Percentiles rank a stretch among this genome's conserved stretches.
Conservation (phyloP, 805 yeast genomes). For the Cyberlindnera mrakii region DNA sequence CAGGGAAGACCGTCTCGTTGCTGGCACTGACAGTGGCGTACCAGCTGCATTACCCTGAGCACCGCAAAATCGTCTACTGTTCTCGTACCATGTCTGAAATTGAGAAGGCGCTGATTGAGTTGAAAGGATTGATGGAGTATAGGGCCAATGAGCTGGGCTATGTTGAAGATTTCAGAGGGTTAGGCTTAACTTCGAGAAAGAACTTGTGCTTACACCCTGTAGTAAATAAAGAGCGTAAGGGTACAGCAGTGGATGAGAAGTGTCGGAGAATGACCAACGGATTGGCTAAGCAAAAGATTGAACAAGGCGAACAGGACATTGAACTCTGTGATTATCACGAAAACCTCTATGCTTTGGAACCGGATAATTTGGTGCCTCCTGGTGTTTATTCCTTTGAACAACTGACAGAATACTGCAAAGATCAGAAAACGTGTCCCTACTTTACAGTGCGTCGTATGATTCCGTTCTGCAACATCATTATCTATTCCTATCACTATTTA, state of each 20-base stretch:
- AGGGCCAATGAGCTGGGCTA: constrained; percentile 78
- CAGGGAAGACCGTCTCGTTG: constrained; percentile 94
- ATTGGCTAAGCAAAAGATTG: constrained; percentile 61
- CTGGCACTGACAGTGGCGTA: constrained; percentile 90
- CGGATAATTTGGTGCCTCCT: constrained; percentile 79
- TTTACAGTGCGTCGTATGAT: constrained; percentile 98
- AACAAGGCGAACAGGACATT: constrained; percentile 37
- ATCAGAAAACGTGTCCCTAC: constrained; percentile 85
- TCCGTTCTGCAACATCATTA: constrained; percentile 85
- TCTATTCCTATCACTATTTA: constrained; percentile 93
- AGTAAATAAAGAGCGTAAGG: constrained; percentile 83
- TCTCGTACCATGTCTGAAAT: constrained; percentile 99
- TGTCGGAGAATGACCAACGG: constrained; percentile 96
- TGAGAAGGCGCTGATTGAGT: constrained; percentile 92
- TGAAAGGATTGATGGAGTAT: constrained; percentile 81
- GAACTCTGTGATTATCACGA: constrained; percentile 86
- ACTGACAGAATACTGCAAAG: constrained; percentile 68
- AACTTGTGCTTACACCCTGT: constrained; percentile 88
- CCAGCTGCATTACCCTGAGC: constrained; percentile 92
- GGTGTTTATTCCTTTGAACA: constrained; percentile 95
- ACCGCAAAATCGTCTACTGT: constrained; percentile 89
- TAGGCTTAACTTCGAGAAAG: constrained; percentile 92
- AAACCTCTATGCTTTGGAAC: constrained; percentile 78
- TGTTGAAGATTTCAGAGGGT: constrained; percentile 86
- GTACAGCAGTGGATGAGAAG: constrained; percentile 89